Evolutionary conservation across 2,329 filamentous ascomycete genomes (phyloP), one percentile per base, ranked within the genome.

Genomic region (Fusarium xylarioides): DNA sequence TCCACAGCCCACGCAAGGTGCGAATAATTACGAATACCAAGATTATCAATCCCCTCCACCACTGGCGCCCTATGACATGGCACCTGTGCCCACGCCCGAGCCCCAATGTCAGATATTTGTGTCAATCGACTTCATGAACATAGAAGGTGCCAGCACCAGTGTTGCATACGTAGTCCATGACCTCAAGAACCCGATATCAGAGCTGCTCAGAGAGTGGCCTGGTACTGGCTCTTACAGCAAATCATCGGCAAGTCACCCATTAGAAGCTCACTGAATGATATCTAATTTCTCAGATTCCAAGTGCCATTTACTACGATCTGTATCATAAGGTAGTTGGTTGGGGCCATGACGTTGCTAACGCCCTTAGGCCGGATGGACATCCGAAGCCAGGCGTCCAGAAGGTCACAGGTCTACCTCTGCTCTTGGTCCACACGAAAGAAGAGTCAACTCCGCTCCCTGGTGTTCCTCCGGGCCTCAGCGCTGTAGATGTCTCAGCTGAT

Each of bases 111-210:
- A 50, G 15, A 14, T 50, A 1, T 50, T 50, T 10, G 47, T 50
- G 5, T 14, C 47, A 18, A 50, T 50, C 28, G 21, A 50, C 21
- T 50, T 50, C 47, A 50, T 50, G 21, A 50, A 23, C 4, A 23
- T 50, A 19, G 47, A 23, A 0, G 1, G 21, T 10, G 28, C 21
- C 2, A 32, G 15, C 1, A 50, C 47, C 21, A 50, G 0, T 0
- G 47, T 50, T 5, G 47, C 47, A 19, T 50, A 23, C 16, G 30
- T 23, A 5, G 15, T 50, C 21, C 7, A 23, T 4, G 21, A 34
- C 21, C 15, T 50, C 11, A 5, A 23, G 16, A 32, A 11, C 11
- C 47, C 47, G 8, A 23, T 50, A 50, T 23, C 28, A 23, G 47
- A 34, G 21, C 4, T 23, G 1, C 28, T 50, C 15, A 32, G 5